Conservation (phyloP, 192 early-diverging fungal species). For the Linderina pennispora region DNA sequence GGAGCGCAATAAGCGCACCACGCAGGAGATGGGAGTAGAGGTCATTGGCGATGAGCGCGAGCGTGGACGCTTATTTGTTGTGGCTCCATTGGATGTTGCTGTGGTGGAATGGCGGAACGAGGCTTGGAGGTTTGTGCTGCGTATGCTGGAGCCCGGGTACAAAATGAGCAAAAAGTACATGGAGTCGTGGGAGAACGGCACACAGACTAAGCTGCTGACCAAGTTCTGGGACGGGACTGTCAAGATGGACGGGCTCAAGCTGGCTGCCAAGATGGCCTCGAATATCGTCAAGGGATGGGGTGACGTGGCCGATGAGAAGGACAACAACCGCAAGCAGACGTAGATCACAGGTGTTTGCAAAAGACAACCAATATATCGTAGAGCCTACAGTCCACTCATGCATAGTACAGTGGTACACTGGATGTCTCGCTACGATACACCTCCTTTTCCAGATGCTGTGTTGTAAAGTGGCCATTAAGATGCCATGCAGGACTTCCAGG, state of each 20-base stretch:
- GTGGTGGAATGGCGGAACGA: constrained; percentile 2
- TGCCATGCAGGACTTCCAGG: too few species aligned
- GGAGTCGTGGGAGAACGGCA: constrained; percentile 23
- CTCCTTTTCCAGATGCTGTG: too few species aligned
- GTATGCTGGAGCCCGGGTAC: constrained; percentile 4
- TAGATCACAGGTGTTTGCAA: background rate
- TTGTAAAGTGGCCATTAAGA: too few species aligned
- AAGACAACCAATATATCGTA: background rate
- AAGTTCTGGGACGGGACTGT: constrained; percentile 7
- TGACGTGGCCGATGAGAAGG: background rate
- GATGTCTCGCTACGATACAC: too few species aligned
- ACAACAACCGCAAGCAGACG: background rate
- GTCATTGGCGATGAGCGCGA: background rate
- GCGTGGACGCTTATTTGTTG: background rate
- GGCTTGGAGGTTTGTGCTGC: background rate
- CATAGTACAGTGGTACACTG: too few species aligned
- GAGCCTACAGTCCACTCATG: too few species aligned
- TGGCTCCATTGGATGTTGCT: constrained; percentile 11
- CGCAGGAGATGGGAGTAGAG: background rate
- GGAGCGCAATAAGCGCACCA: background rate
- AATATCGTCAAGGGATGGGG: background rate
- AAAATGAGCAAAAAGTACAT: constrained; percentile 4
- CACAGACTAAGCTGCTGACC: constrained; percentile 5
- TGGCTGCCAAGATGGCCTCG: constrained; percentile 1
- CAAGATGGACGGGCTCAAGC: constrained; percentile 5